Percentiles rank a stretch among this genome's conserved stretches.
phyloP scores from a whole-genome alignment of 768 basidiomycete genomes.

The Termitomyces sp. region DNA sequence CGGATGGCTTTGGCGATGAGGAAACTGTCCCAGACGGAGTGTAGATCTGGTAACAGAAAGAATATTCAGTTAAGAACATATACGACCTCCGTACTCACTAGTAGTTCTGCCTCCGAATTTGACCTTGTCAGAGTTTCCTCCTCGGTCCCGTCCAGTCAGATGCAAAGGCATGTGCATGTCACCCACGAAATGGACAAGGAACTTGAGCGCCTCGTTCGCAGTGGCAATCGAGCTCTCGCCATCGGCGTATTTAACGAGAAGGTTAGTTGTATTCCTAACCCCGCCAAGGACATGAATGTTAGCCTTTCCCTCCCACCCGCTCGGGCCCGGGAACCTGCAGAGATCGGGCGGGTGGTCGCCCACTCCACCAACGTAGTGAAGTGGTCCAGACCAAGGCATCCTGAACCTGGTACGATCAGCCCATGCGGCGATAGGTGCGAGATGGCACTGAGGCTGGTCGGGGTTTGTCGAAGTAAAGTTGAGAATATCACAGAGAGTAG shows the following conservation, averaged over 20 bases:
- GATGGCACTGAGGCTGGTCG: conserved; percentile 55
- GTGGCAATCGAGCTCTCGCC: conserved; percentile 19
- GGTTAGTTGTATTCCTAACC: conserved; percentile 68
- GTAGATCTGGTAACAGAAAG: conserved; percentile 49
- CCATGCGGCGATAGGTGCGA: conserved; percentile 85
- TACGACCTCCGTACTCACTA: conserved; percentile 45
- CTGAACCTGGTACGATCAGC: conserved; percentile 65
- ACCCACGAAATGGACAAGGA: conserved; percentile 89
- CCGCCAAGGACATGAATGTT: conserved; percentile 70
- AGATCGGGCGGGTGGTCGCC: conserved; percentile 73
- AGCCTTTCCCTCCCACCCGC: conserved; percentile 62
- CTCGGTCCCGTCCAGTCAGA: conserved; percentile 80
- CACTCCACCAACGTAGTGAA: conserved; percentile 73
- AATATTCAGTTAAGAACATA: background rate
- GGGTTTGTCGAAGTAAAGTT: conserved; percentile 34
- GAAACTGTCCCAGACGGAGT: conserved; percentile 82
- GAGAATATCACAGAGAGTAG: conserved; percentile 68
- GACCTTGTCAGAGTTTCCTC: conserved; percentile 81
- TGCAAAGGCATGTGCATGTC: conserved; percentile 95
- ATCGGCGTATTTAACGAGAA: conserved; percentile 47
- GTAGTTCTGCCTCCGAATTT: conserved; percentile 65
- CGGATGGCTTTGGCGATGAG: conserved; percentile 83
- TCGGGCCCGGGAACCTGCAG: conserved; percentile 72
- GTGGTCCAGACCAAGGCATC: conserved; percentile 66
- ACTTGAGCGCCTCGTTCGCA: conserved; percentile 82